Evolutionary conservation across 164 flowering plant species (phyloP).

Genomic region (Vitis labrusca): DNA sequence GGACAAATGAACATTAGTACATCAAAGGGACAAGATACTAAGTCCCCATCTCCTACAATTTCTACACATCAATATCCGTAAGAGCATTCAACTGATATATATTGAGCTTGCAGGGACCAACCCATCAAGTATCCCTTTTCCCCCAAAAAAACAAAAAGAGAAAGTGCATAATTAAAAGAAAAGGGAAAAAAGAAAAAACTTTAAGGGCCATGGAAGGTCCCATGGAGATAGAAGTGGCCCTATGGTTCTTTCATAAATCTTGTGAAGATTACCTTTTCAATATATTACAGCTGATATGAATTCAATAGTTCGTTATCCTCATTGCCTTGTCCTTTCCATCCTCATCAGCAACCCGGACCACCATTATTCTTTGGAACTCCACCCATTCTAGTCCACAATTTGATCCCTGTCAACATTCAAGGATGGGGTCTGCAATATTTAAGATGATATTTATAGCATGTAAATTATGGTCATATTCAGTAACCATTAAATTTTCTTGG

Average conservation of each 20-base stretch:
- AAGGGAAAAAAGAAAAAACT: background rate
- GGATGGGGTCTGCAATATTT: slow-evolving; percentile 7
- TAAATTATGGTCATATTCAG: background rate
- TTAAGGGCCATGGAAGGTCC: background rate
- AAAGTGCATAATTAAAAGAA: slow-evolving; percentile 2
- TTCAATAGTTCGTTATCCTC: background rate
- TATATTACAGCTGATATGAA: background rate
- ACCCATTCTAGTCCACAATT: slow-evolving; percentile 12
- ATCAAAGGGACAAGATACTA: background rate
- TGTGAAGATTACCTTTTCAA: background rate
- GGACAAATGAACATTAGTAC: no score
- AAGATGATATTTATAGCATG: no score
- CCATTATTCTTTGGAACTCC: slow-evolving; percentile 1
- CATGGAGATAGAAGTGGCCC: slow-evolving; percentile 15
- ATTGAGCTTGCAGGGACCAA: background rate
- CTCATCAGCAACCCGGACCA: slow-evolving; percentile 20
- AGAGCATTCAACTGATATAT: slow-evolving; percentile 2
- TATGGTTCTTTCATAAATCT: slow-evolving; percentile 4
- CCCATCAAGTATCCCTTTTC: no score
- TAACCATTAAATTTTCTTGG: no score
- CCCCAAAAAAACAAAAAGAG: slow-evolving; percentile 4
- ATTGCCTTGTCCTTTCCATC: slow-evolving; percentile 6
- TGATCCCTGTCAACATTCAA: slow-evolving; percentile 4
- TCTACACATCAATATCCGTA: background rate
- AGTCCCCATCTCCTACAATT: background rate